Conservation (phyloP, 441 rosid species). For the Raphanus hybrid region DNA sequence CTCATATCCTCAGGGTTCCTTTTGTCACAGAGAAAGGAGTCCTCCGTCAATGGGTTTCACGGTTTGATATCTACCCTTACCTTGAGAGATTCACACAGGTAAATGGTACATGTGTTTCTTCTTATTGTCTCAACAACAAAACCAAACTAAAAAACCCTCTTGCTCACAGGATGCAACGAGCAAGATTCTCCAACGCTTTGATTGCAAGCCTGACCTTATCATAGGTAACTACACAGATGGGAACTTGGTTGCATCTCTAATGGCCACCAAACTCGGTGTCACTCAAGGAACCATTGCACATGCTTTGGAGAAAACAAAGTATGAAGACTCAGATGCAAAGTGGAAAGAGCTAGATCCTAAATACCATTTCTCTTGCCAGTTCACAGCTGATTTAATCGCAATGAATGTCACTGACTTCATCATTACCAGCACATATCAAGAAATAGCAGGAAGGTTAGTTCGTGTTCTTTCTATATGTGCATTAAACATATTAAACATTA, state of each 20-base stretch:
- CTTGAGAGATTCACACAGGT: slow-evolving; percentile 80
- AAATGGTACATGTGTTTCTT: slow-evolving; percentile 9
- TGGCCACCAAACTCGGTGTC: slow-evolving; percentile 79
- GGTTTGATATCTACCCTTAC: slow-evolving; percentile 90
- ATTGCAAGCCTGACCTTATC: slow-evolving; percentile 86
- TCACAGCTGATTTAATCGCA: slow-evolving; percentile 83
- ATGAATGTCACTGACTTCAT: slow-evolving; percentile 90
- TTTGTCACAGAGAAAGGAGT: slow-evolving; percentile 72
- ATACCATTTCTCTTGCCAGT: slow-evolving; percentile 95
- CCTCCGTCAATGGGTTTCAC: slow-evolving; percentile 84
- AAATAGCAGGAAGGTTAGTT: slow-evolving; percentile 89
- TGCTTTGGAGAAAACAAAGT: slow-evolving; percentile 89
- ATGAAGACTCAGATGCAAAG: slow-evolving; percentile 85
- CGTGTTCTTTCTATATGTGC: background rate
- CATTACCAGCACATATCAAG: slow-evolving; percentile 91
- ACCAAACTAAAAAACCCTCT: background rate
- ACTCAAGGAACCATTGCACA: slow-evolving; percentile 94
- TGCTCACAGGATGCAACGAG: slow-evolving; percentile 62
- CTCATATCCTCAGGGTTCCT: slow-evolving; percentile 84
- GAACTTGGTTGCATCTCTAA: slow-evolving; percentile 86
- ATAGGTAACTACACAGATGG: slow-evolving; percentile 96
- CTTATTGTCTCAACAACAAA: slow-evolving; percentile 1
- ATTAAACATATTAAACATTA: background rate
- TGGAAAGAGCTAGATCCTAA: slow-evolving; percentile 87
- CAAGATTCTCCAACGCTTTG: slow-evolving; percentile 66